Conservation (phyloP, 306 rosid species). For the Erythrophleum fordii region DNA sequence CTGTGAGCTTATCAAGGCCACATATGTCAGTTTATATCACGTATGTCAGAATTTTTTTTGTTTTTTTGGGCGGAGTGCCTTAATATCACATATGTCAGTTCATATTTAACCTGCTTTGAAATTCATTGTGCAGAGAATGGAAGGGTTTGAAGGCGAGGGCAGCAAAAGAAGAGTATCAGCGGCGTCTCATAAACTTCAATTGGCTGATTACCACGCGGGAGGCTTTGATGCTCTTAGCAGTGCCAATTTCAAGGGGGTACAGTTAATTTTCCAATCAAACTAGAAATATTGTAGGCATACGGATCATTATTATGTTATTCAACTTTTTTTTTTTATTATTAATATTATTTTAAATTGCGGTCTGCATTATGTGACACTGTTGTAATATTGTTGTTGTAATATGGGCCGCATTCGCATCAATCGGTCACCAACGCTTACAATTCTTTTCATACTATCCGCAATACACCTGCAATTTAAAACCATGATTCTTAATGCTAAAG, state of each 20-base stretch:
- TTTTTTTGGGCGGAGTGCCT: background rate
- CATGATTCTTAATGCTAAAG: no score
- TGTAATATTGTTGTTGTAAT: no score
- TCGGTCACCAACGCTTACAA: no score
- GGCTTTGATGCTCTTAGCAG: conserved; percentile 41
- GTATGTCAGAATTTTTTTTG: no score
- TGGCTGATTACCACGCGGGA: conserved; percentile 41
- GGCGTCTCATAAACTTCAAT: conserved; percentile 37
- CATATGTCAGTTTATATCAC: conserved; percentile 27
- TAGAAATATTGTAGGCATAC: no score
- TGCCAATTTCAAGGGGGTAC: conserved; percentile 58
- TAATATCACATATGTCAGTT: no score
- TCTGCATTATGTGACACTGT: no score
- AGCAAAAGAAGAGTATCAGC: conserved; percentile 51
- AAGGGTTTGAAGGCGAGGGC: conserved; percentile 41
- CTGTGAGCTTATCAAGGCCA: background rate
- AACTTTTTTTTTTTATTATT: no score
- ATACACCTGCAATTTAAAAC: no score
- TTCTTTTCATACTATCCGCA: no score
- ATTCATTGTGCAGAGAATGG: conserved; percentile 39
- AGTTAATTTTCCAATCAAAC: background rate
- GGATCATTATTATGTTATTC: background rate
- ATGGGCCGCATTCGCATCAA: no score
- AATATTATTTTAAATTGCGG: no score
- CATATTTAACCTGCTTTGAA: background rate